A percentile compares a stretch with the other conserved stretches of the same genome.
Evolutionary conservation across 2,329 filamentous ascomycete species (phyloP).

Genomic region (Teratosphaeria zuluensis): DNA sequence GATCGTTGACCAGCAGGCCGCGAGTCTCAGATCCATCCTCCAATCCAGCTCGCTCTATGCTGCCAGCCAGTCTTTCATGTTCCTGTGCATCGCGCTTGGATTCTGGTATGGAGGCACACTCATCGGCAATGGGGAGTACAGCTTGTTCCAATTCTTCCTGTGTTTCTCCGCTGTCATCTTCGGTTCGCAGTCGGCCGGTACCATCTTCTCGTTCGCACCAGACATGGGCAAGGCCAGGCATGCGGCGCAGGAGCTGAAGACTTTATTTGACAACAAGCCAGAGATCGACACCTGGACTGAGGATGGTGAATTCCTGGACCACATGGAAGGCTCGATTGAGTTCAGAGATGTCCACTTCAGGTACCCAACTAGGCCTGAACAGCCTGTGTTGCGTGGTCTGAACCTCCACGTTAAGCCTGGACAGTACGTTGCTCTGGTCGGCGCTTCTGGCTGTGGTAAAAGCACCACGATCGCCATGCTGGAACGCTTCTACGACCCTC

Average conservation of each 20-base stretch:
- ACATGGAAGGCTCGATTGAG: conserved; percentile 69
- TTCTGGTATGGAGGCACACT: conserved; percentile 88
- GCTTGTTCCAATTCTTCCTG: conserved; percentile 81
- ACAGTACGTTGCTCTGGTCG: conserved; percentile 81
- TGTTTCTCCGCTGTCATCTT: conserved; percentile 85
- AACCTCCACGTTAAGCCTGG: conserved; percentile 65
- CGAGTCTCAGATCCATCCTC: conserved; percentile 62
- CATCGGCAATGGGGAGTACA: conserved; percentile 61
- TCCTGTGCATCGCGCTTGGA: conserved; percentile 73
- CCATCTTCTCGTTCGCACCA: conserved; percentile 79
- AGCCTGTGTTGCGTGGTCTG: conserved; percentile 81
- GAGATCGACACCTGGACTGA: conserved; percentile 71
- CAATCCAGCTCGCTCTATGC: conserved; percentile 75
- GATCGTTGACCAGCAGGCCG: conserved; percentile 56
- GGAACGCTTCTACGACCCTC: conserved; percentile 89
- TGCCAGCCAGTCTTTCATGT: conserved; percentile 71
- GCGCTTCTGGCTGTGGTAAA: conserved; percentile 91
- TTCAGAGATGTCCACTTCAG: conserved; percentile 90
- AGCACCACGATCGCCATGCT: conserved; percentile 84
- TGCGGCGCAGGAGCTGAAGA: conserved; percentile 70
- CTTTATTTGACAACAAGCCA: conserved; percentile 72
- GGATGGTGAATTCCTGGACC: conserved; percentile 53
- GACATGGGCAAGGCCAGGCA: conserved; percentile 91
- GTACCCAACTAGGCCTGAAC: conserved; percentile 83
- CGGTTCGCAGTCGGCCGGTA: conserved; percentile 82